Percentiles rank a stretch among this genome's conserved stretches.
Evolutionary conservation across 495 filamentous ascomycete genomes (phyloP).

Genomic region (Entonaema liquescens): DNA sequence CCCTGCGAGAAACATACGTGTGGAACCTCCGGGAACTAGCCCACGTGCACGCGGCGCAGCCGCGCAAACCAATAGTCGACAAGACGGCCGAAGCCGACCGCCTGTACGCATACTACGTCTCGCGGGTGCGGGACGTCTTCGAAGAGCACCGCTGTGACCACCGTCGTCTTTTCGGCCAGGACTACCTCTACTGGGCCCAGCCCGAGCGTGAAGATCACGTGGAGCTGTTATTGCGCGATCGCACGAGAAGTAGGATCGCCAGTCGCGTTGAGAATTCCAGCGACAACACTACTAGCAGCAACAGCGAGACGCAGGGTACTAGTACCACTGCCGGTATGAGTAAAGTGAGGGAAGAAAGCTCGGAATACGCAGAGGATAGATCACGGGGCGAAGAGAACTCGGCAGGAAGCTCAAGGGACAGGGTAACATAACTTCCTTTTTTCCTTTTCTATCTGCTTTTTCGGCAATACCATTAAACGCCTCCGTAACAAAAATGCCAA

Average conservation of each 20-base stretch:
- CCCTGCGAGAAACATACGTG: constrained; percentile 38
- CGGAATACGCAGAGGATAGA: not conserved
- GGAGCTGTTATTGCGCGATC: not conserved
- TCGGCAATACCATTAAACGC: not conserved
- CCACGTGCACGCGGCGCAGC: constrained; percentile 27
- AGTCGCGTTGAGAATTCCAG: not conserved
- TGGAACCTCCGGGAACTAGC: constrained; percentile 39
- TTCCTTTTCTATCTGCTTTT: constrained; percentile 2
- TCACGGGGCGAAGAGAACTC: not conserved
- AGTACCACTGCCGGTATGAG: not conserved
- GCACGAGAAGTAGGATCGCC: not conserved
- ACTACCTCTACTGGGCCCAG: constrained; percentile 37
- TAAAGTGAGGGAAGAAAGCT: not conserved
- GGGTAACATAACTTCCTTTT: not conserved
- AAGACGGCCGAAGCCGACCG: constrained; percentile 37
- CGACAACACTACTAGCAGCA: not conserved
- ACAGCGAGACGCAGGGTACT: not conserved
- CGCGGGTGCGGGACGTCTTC: constrained; percentile 40
- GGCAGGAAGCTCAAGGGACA: not conserved
- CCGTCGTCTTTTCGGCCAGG: constrained; percentile 38
- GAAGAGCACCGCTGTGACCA: constrained; percentile 43
- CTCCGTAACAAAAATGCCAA: not conserved
- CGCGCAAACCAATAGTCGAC: constrained; percentile 18
- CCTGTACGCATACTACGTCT: constrained; percentile 44
- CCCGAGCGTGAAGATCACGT: constrained; percentile 33